Evolutionary conservation across 2,329 filamentous ascomycete species (phyloP).

Genomic region (Venturia oleaginea): DNA sequence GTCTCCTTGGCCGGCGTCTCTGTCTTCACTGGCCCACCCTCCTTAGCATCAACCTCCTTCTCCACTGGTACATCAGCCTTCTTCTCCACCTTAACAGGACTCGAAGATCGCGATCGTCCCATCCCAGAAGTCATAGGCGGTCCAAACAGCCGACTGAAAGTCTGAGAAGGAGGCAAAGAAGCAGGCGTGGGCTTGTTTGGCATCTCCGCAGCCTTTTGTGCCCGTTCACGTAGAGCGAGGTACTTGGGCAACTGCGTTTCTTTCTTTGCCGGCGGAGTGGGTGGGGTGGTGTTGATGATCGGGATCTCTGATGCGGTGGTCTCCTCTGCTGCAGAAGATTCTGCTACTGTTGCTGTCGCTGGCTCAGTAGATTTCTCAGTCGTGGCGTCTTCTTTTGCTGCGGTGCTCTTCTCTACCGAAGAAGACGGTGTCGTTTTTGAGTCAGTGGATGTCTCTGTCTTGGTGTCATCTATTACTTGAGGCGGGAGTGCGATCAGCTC

Average conservation of each 20-base stretch:
- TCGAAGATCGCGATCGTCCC: background rate
- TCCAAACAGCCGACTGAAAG: conserved; percentile 1
- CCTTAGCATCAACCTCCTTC: no score
- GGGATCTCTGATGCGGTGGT: background rate
- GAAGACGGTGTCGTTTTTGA: background rate
- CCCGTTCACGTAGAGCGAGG: background rate
- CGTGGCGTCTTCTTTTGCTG: background rate
- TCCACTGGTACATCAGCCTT: background rate
- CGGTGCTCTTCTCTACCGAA: background rate
- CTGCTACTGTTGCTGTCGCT: background rate
- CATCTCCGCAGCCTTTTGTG: background rate
- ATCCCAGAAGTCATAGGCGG: conserved; percentile 3
- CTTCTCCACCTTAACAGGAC: background rate
- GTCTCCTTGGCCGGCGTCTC: background rate
- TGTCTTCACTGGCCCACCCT: no score
- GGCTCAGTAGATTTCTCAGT: background rate
- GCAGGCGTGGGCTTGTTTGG: background rate
- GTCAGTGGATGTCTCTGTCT: background rate
- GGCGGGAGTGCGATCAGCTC: background rate
- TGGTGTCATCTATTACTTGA: background rate
- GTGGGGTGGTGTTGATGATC: background rate
- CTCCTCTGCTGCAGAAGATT: background rate
- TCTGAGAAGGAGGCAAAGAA: background rate
- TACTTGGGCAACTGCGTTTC: background rate
- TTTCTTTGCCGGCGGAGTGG: background rate